Base-by-base conservation (phyloP, 2,329 filamentous ascomycete genomes). In the Colletotrichum eleusines region DNA sequence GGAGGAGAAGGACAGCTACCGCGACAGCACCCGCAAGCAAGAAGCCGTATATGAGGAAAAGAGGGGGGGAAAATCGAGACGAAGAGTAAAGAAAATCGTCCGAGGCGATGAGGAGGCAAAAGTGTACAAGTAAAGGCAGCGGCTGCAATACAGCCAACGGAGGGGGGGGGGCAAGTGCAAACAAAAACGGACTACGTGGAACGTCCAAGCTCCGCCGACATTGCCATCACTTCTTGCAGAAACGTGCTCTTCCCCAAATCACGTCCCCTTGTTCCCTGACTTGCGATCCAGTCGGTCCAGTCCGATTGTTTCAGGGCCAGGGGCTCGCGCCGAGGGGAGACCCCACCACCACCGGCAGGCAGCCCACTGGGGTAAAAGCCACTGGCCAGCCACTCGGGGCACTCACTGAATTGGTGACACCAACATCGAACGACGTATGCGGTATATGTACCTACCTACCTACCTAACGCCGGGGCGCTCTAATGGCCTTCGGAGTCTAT, bases 221-320 rank as follows among this genome's bases (percentile, higher is more conserved):
- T 62, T 42, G 60, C 46, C 59, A 26, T 62, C 46, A 46, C 23
- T 31, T 42, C 23, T 20, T 69, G 66, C 62, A 69, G 66, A 69
- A 11, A 66, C 62, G 54, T 69, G 66, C 66, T 66, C 66, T 63
- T 40, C 23, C 26, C n/a, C n/a, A 26, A 11, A 5, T 50, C 14
- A 16, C n/a, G 28, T 40, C 54, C 51, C 62, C 48, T 64, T 54
- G 54, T 60, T 50, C 63, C 42, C 63, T 67, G 50, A 65, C 67
- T 35, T 50, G 33, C 46, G 50, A 57, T 57, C 40, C 60, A 59
- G 63, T 67, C 63, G 58, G 63, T 53, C 58, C 68, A 71, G 68
- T 71, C 68, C 68, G 68, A 71, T 71, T 71, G 68, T 71, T 71
- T 71, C 68, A 71, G 68, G 68, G 63, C 62, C 68, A 71, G 68